Conservation (phyloP, 805 yeast genomes). For the Myxozyma monticola region DNA sequence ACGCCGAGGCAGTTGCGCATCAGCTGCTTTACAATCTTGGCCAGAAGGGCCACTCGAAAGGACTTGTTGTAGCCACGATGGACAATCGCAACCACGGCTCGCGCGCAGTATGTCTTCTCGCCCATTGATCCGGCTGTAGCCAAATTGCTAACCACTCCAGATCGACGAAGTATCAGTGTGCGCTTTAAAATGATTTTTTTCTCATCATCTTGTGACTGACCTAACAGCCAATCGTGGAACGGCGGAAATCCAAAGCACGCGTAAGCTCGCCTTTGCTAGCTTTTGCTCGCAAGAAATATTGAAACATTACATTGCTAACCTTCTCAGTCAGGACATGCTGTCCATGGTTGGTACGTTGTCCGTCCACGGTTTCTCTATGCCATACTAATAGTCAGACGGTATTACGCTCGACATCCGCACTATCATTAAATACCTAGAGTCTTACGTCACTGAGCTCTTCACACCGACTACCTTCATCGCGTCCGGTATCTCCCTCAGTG, state of each 20-base stretch:
- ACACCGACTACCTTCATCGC: constrained; percentile 42
- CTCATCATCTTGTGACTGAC: not conserved
- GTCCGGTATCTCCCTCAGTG: constrained; percentile 58
- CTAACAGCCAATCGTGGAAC: constrained; percentile 45
- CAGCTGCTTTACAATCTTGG: constrained; percentile 39
- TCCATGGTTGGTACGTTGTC: constrained; percentile 46
- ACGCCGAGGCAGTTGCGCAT: constrained; percentile 46
- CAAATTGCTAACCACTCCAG: not conserved
- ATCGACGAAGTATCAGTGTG: constrained; percentile 15
- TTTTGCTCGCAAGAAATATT: too few species aligned
- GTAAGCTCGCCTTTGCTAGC: constrained; percentile 16
- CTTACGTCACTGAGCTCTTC: constrained; percentile 35
- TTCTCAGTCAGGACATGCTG: constrained; percentile 46
- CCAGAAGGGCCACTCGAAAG: constrained; percentile 17
- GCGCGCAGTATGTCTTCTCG: not conserved
- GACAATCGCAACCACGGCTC: constrained; percentile 59
- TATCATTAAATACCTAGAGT: constrained; percentile 49
- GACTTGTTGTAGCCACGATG: constrained; percentile 50
- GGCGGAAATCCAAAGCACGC: constrained; percentile 52
- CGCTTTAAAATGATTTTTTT: not conserved
- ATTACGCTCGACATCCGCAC: constrained; percentile 47
- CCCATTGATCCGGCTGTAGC: not conserved
- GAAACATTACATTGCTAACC: not conserved
- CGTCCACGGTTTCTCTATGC: not conserved
- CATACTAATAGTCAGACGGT: constrained; percentile 30